Conservation (phyloP, 163 green algal species). For the Scenedesmus sp. region DNA sequence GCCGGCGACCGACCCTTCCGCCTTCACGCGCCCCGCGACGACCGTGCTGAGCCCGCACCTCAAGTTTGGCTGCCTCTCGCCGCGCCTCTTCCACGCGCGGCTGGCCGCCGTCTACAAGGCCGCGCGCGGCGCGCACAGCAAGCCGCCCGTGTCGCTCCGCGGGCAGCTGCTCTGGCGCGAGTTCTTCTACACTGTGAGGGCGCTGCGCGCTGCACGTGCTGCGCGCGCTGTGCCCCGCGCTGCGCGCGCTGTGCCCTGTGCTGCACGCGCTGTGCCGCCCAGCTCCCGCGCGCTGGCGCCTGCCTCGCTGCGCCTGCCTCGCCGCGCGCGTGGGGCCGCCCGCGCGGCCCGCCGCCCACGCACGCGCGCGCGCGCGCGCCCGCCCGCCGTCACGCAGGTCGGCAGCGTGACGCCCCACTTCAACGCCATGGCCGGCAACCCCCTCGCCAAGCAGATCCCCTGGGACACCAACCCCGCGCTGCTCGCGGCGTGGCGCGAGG, state of each 20-base stretch:
- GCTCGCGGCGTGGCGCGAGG: conserved; percentile 77
- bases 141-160: conserved; percentile 89
- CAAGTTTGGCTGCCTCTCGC: conserved; percentile 64
- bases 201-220: no score
- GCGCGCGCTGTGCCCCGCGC: no score
- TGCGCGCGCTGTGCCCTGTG: no score
- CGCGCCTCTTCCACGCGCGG: conserved; percentile 59
- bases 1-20: conserved; percentile 82
- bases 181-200: conserved; percentile 91
- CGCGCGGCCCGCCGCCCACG: no score
- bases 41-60: conserved; percentile 94
- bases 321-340: no score
- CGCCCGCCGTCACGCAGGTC: no score
- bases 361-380: no score
- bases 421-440: conserved; percentile 84
- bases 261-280: no score
- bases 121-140: conserved; percentile 70
- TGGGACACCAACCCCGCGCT: conserved; percentile 79
- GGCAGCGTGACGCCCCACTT: conserved; percentile 72
- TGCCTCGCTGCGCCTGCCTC: no score
- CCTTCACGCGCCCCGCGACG: conserved; percentile 76
- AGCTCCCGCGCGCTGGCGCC: no score
- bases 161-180: conserved; percentile 96
- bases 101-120: conserved; percentile 70
- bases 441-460: conserved; percentile 80